Percentiles rank a stretch among this genome's conserved stretches.
Evolutionary conservation across 1,139 yeast genomes (phyloP).

Genomic region (Hemisphaericaspora xylanilytica): DNA sequence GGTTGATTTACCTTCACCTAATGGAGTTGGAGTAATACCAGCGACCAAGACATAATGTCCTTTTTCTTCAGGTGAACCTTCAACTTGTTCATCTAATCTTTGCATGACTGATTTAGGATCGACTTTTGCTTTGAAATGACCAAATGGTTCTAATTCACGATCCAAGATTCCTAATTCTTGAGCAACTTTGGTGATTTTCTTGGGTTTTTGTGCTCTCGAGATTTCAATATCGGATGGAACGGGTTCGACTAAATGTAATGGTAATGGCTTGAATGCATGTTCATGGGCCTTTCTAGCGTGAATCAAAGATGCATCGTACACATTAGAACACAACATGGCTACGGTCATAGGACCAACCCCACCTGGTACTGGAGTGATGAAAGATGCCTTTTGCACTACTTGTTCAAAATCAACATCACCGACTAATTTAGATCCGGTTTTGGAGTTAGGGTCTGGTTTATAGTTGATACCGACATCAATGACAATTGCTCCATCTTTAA

Average conservation of each 20-base stretch:
- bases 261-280: constrained; percentile 47
- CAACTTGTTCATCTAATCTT: constrained; percentile 55
- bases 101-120: constrained; percentile 53
- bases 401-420: constrained; percentile 74
- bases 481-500: constrained; percentile 66
- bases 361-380: constrained; percentile 81
- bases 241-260: constrained; percentile 50
- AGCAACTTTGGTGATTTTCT: constrained; percentile 61
- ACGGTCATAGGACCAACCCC: constrained; percentile 93
- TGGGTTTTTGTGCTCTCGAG: constrained; percentile 71
- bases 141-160: constrained; percentile 67
- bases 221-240: constrained; percentile 78
- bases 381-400: constrained; percentile 56
- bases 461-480: constrained; percentile 82
- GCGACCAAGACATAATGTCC: constrained; percentile 74
- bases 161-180: constrained; percentile 61
- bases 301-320: constrained; percentile 60
- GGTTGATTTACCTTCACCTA: constrained; percentile 82
- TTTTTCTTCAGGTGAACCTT: constrained; percentile 40
- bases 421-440: constrained; percentile 64
- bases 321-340: constrained; percentile 74
- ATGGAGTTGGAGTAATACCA: constrained; percentile 80
- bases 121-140: constrained; percentile 74
- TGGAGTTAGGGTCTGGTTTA: constrained; percentile 59
- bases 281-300: constrained; percentile 49